A percentile compares a stretch with the other conserved stretches of the same genome.
Evolutionary conservation across 2,329 filamentous ascomycete genomes (phyloP).

Genomic region (Alternaria sp.): DNA sequence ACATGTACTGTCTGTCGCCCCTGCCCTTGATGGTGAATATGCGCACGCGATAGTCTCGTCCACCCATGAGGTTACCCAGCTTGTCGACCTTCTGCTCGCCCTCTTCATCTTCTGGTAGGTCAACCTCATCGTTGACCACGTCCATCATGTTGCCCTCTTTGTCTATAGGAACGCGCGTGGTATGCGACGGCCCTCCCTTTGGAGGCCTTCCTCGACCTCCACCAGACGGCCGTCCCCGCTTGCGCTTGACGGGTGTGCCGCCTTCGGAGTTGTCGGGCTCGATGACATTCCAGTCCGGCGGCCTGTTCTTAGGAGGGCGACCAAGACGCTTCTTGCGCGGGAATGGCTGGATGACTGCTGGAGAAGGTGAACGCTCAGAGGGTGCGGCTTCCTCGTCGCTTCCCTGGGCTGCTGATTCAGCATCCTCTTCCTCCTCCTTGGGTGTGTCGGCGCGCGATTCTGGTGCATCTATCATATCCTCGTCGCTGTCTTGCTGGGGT

Average conservation of each 20-base stretch:
- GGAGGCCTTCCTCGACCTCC: slow-evolving; percentile 73
- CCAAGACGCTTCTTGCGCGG: slow-evolving; percentile 77
- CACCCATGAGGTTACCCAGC: slow-evolving; percentile 79
- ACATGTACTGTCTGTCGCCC: slow-evolving; percentile 90
- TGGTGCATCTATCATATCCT: slow-evolving; percentile 43
- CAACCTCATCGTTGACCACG: slow-evolving; percentile 90
- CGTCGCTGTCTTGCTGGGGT: slow-evolving; percentile 43
- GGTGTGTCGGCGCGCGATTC: slow-evolving; percentile 46
- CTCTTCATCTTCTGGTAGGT: slow-evolving; percentile 82
- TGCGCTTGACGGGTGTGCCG: slow-evolving; percentile 57
- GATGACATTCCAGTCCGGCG: slow-evolving; percentile 73
- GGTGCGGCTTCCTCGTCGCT: slow-evolving; percentile 51
- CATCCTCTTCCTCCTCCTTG: slow-evolving; percentile 57
- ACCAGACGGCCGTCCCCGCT: slow-evolving; percentile 57
- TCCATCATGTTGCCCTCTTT: slow-evolving; percentile 92
- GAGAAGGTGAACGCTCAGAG: slow-evolving; percentile 53
- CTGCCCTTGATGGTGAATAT: slow-evolving; percentile 90
- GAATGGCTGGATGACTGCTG: slow-evolving; percentile 63
- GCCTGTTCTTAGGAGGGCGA: slow-evolving; percentile 82
- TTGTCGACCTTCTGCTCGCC: slow-evolving; percentile 95
- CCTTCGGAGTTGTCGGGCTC: slow-evolving; percentile 57
- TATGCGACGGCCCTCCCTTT: slow-evolving; percentile 75
- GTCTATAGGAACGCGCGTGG: slow-evolving; percentile 84
- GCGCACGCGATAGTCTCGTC: slow-evolving; percentile 90
- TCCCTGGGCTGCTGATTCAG: slow-evolving; percentile 57